A percentile compares a stretch with the other conserved stretches of the same genome.
Evolutionary conservation across 768 basidiomycete genomes (phyloP).

Genomic region (Cyclocybe cylindracea): DNA sequence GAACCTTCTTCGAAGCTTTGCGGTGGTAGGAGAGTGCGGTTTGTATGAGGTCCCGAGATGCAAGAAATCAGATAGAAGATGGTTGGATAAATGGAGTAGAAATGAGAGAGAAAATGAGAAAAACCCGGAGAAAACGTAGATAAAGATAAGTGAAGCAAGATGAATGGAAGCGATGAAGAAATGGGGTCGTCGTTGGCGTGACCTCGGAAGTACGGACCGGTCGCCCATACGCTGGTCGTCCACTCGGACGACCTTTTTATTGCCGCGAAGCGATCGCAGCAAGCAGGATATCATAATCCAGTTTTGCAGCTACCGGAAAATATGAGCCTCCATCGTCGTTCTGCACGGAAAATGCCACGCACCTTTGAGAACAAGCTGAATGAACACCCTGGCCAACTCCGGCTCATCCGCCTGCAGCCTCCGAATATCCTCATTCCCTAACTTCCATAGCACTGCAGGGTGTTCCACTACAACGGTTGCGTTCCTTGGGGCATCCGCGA

Average conservation of each 20-base stretch:
- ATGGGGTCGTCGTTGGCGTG: too few relatives aligned
- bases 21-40: too few relatives aligned
- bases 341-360: slow-evolving; percentile 17
- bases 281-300: slow-evolving; percentile 64
- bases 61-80: not conserved
- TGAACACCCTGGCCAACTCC: slow-evolving; percentile 62
- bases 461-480: slow-evolving; percentile 83
- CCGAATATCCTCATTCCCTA: slow-evolving; percentile 59
- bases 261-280: slow-evolving; percentile 43
- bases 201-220: too few relatives aligned
- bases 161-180: too few relatives aligned
- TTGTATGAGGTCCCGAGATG: not conserved
- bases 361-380: slow-evolving; percentile 77
- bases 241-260: slow-evolving; percentile 4
- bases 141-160: not conserved
- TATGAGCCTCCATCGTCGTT: slow-evolving; percentile 6
- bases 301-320: slow-evolving; percentile 55
- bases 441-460: slow-evolving; percentile 78
- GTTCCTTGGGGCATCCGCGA: slow-evolving; percentile 80
- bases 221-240: too few relatives aligned
- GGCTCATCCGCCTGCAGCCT: slow-evolving; percentile 70
- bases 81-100: not conserved
- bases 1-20: not conserved
- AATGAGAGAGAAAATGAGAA: not conserved
- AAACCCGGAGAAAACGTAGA: not conserved